Evolutionary conservation across 176 grass and related monocot species (phyloP).

Genomic region (Oryza glaberrima): DNA sequence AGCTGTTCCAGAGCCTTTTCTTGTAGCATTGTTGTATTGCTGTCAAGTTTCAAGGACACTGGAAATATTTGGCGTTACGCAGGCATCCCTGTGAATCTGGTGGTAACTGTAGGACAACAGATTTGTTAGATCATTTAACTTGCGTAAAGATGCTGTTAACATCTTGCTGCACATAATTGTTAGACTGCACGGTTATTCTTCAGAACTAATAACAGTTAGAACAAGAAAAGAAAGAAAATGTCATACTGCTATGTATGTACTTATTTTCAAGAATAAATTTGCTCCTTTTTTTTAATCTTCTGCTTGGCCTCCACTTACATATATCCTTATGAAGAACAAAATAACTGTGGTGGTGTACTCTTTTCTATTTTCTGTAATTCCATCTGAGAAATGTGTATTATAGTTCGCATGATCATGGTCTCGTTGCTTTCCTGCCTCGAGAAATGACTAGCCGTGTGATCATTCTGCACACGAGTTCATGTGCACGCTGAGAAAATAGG

Average conservation of each 20-base stretch:
- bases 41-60: not conserved
- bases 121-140: conserved; percentile 21
- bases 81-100: not conserved
- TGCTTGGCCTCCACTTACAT: not conserved
- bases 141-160: conserved; percentile 16
- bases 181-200: not conserved
- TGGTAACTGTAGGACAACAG: not conserved
- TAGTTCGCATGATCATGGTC: not conserved
- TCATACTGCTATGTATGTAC: not conserved
- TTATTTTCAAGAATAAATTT: not conserved
- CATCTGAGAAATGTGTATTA: not conserved
- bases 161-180: conserved; percentile 7
- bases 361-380: not conserved
- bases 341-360: not conserved
- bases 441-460: not conserved
- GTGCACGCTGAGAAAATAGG: not conserved
- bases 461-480: not conserved
- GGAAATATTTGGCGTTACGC: not conserved
- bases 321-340: conserved; percentile 1
- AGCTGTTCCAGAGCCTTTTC: not conserved
- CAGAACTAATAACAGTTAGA: not conserved
- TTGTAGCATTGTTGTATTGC: not conserved
- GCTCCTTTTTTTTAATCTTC: not conserved
- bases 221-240: not conserved
- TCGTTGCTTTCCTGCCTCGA: not conserved